Conservation (phyloP, 148 eudicot genomes). For the Arbutus unedo region DNA sequence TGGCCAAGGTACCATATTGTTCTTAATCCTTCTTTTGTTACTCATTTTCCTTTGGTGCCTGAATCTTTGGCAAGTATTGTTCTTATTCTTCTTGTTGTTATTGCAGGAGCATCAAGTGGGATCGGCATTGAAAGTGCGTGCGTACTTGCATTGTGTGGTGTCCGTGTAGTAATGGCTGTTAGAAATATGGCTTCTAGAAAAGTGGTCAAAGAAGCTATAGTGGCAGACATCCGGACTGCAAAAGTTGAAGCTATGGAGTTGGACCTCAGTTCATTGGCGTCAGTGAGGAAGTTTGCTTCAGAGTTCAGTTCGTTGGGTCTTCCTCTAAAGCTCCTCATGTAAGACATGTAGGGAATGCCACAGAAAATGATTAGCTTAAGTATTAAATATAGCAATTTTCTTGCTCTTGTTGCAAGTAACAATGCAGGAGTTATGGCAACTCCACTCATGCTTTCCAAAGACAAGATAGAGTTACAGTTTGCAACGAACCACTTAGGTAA, state of each 20-base stretch:
- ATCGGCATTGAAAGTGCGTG: slow-evolving; percentile 78
- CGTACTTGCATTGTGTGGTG: slow-evolving; percentile 84
- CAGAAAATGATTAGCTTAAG: too few species aligned
- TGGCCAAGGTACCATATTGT: not conserved
- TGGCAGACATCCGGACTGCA: slow-evolving; percentile 59
- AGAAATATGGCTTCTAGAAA: slow-evolving; percentile 55
- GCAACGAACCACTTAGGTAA: not conserved
- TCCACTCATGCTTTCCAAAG: not conserved
- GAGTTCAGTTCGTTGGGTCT: slow-evolving; percentile 46
- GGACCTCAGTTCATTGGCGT: slow-evolving; percentile 75
- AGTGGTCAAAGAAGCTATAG: slow-evolving; percentile 48
- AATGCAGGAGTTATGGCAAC: not conserved
- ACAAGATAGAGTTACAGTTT: not conserved
- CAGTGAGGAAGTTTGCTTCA: slow-evolving; percentile 66
- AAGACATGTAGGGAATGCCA: slow-evolving; percentile 21
- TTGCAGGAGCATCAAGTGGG: slow-evolving; percentile 79
- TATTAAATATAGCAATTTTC: not conserved
- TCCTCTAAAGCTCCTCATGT: slow-evolving; percentile 73
- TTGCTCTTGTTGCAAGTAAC: not conserved
- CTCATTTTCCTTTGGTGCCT: not conserved
- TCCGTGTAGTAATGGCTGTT: slow-evolving; percentile 78
- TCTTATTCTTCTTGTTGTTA: not conserved
- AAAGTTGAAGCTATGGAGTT: slow-evolving; percentile 78
- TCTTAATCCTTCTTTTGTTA: not conserved
- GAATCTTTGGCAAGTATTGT: not conserved